Evolutionary conservation across 805 yeast genomes (phyloP), one percentile per base, ranked within the genome.

Genomic region (Schwanniomyces occidentalis): DNA sequence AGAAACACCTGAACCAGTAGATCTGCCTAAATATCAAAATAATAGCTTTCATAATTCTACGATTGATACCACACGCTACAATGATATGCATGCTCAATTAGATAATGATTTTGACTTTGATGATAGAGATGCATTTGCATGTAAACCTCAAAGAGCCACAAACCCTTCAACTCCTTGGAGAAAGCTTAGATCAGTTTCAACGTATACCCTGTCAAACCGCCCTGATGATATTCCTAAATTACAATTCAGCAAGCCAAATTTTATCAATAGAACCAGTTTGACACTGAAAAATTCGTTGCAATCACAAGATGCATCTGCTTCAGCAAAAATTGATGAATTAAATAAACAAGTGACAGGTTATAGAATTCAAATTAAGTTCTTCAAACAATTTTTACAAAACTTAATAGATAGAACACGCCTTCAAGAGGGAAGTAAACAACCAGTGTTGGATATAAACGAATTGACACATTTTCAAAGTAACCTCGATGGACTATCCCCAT

Each of bases 301-400:
- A 15, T 20, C 25, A 19, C 41, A 31, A 27, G 40, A 51, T 16
- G 48, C 51, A 12, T 42, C 52, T n/a, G 50, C 42, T 24, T 35
- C 41, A n/a, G 12, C 27, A 3, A 54, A 37, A 19, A 46, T 61
- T 3, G 62, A 54, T 31, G 65, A 58, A 9, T 41, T 59, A n/a
- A 58, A 59, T 32, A 60, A 56, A 35, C 63, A 55, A 38, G 45
- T 66, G 17, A 61, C 69, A 3, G 57, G 65, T 8, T 66, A 64
- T 40, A 57, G 57, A 28, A 62, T 54, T 22, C 58, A 71, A 49
- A 54, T 69, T 43, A 54, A 64, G 39, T 54, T 66, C 30, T 63
- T 65, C 52, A 63, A 62, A 42, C 61, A 63, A 36, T 66, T 67
- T 32, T 45, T 69, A 3, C 72, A 65, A 31, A 60, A 58, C 30